Base-by-base conservation (phyloP, 805 yeast species). In the Saccharomycopsis amapae region DNA sequence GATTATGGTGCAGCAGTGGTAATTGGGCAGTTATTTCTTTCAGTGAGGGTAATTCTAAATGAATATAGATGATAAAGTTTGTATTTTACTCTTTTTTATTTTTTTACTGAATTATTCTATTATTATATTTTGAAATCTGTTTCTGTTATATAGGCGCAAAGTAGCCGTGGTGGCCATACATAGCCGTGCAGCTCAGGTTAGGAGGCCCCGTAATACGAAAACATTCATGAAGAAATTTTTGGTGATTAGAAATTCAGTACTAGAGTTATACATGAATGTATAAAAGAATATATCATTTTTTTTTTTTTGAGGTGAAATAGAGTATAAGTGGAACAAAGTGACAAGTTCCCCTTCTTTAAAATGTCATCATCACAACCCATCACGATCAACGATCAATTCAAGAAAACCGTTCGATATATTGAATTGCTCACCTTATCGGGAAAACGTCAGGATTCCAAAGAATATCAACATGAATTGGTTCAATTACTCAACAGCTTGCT, bases 1-100 rank as follows among this genome's bases (percentile, higher is more conserved):
- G 78, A 38, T 76, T 81, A 52, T 93, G 98, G 98, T 73, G 81
- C 40, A 72, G 86, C 54, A 76, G 85, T 50, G 98, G 98, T 48
- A 84, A 86, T 62, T 93, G 93, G 79, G 98, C 98, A 1, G 96
- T 93, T 15, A 78, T 90, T 35, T 76, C 83, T 42, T 84, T 66
- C 58, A 45, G 43, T 28, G 19, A 41, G 7, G 44, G 53, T 38
- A 26, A n/a, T 31, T 6, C 7, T 9, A 26, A 26, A 26, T 26
- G 12, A 26, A 9, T 26, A 26, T 23, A 23, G 10, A 9, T 9
- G 5, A 25, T 15, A n/a, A 18, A 26, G 15, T 26, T 2, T 18
- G 7, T 22, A 17, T 25, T 30, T 12, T 28, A 12, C 34, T 13
- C 20, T 9, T 13, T 2, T n/a, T 13, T n/a, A 23, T 3, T 23